phyloP scores from a whole-genome alignment of 805 yeast genomes.

The Yamadazyma paraphyllophila region DNA sequence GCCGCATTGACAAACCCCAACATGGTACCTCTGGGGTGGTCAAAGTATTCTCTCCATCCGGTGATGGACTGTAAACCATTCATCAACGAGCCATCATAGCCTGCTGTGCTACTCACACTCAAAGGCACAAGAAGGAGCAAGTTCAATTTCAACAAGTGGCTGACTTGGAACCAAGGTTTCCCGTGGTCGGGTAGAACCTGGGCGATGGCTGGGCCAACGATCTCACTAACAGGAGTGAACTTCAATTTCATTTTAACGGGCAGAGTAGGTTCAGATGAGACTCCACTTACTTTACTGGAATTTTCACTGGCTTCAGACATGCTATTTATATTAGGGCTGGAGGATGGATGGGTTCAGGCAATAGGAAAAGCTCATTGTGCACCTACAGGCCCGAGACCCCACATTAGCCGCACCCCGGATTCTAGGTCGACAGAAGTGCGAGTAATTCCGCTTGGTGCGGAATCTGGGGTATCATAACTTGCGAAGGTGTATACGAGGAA shows the following conservation, averaged over 20 bases:
- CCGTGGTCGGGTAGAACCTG: conserved; percentile 15
- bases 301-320: not conserved
- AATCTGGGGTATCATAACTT: no score
- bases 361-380: not conserved
- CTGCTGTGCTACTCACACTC: conserved; percentile 39
- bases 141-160: conserved; percentile 15
- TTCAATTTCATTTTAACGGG: conserved; percentile 8
- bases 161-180: conserved; percentile 14
- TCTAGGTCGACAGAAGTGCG: conserved; percentile 5
- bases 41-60: conserved; percentile 38
- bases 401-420: conserved; percentile 3
- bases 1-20: conserved; percentile 34
- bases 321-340: not conserved
- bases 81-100: conserved; percentile 46
- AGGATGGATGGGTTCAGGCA: not conserved
- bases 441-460: not conserved
- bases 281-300: not conserved
- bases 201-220: conserved; percentile 18
- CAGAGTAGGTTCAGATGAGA: not conserved
- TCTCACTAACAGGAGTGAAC: conserved; percentile 14
- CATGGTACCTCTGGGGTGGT: conserved; percentile 38
- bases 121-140: conserved; percentile 13
- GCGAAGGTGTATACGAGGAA: no score
- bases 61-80: conserved; percentile 46
- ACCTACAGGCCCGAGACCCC: not conserved